Evolutionary conservation across 352 stramenopile genomes (phyloP).

Genomic region (Globisporangium emineosum): DNA sequence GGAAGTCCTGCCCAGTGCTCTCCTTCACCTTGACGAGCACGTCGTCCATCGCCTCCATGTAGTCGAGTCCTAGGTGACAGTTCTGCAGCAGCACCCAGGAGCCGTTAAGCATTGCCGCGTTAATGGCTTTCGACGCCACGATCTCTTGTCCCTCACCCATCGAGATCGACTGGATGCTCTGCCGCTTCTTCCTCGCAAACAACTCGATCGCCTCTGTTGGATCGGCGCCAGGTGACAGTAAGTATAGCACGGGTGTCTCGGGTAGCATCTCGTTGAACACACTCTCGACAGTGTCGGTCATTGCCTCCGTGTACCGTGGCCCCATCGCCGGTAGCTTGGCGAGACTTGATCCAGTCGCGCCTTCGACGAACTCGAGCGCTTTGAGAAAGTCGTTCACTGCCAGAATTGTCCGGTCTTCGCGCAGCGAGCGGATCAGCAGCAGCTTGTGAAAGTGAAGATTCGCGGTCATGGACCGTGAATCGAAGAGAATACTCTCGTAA

Average conservation of each 20-base stretch:
- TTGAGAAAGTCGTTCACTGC: constrained; percentile 64
- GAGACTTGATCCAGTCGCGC: constrained; percentile 25
- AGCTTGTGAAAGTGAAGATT: constrained; percentile 69
- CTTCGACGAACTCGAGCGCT: constrained; percentile 59
- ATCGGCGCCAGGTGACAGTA: constrained; percentile 68
- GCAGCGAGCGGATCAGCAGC: constrained; percentile 61
- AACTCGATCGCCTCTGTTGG: constrained; percentile 73
- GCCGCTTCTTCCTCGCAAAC: constrained; percentile 63
- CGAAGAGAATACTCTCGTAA: constrained; percentile 66
- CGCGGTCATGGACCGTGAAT: constrained; percentile 53
- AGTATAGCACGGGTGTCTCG: constrained; percentile 66
- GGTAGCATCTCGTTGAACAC: constrained; percentile 63
- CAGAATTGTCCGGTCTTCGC: constrained; percentile 75
- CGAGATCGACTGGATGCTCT: constrained; percentile 66
- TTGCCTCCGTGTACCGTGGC: constrained; percentile 51
- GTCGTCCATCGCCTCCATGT: constrained; percentile 65
- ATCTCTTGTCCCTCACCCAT: constrained; percentile 78
- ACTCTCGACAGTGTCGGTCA: constrained; percentile 73
- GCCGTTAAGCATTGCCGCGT: constrained; percentile 59
- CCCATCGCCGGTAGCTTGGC: constrained; percentile 57
- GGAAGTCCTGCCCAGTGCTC: constrained; percentile 45
- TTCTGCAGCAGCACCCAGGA: constrained; percentile 83
- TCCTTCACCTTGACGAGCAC: constrained; percentile 39
- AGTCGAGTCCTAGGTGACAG: constrained; percentile 66
- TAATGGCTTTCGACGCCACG: constrained; percentile 54